phyloP scores from a whole-genome alignment of 2,329 filamentous ascomycete species.

The Neoascochyta sp. region DNA sequence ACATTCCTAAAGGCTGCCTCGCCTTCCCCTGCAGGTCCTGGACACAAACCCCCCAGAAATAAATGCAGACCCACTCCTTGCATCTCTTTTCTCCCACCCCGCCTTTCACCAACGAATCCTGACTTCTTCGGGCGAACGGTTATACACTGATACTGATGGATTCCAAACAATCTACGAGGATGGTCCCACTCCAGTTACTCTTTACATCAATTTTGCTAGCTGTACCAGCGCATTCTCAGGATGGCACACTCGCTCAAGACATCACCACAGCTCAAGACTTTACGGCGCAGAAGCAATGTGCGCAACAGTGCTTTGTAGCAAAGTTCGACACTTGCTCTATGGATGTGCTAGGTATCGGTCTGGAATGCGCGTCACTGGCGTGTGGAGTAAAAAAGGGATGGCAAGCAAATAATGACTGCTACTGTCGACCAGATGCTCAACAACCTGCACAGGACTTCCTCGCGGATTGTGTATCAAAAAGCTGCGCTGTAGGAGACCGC shows the following conservation, averaged over 20 bases:
- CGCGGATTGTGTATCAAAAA: slow-evolving; percentile 7
- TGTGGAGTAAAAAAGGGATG: slow-evolving; percentile 4
- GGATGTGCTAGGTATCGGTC: slow-evolving; percentile 7
- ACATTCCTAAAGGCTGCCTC: too few species aligned
- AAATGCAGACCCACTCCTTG: too few species aligned
- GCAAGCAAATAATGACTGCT: slow-evolving; percentile 17
- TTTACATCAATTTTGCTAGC: too few species aligned
- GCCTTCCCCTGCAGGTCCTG: too few species aligned
- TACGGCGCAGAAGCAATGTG: slow-evolving; percentile 8
- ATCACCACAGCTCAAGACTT: slow-evolving; percentile 8
- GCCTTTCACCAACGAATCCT: too few species aligned
- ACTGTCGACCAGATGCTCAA: slow-evolving; percentile 14
- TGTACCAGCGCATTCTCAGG: too few species aligned
- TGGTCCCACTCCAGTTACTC: too few species aligned
- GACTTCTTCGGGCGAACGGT: too few species aligned
- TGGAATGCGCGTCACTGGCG: slow-evolving; percentile 5
- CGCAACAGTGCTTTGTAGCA: slow-evolving; percentile 8
- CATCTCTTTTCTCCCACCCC: too few species aligned
- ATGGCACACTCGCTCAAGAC: slow-evolving; percentile 11
- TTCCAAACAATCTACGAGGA: too few species aligned
- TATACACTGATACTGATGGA: too few species aligned
- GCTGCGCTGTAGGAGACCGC: slow-evolving; percentile 10
- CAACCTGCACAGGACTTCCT: slow-evolving; percentile 7
- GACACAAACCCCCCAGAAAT: too few species aligned
- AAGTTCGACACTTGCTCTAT: slow-evolving; percentile 7